Conservation (phyloP, 2,329 filamentous ascomycete genomes). For the Penicillium rolfsii region DNA sequence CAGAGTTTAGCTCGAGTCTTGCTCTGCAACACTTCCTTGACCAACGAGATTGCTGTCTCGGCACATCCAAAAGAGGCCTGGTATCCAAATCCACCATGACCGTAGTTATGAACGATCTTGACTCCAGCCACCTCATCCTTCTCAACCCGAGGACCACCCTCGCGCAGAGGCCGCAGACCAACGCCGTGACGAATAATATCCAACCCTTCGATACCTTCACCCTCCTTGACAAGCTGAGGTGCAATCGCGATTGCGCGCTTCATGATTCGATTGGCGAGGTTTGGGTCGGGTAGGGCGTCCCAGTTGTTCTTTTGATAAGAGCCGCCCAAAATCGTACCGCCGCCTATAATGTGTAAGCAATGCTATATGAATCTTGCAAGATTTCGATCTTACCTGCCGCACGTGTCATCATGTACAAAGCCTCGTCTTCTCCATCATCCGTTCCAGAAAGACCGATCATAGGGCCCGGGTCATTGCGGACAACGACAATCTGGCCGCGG, state of each 20-base stretch:
- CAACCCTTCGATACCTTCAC: constrained; percentile 68
- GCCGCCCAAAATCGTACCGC: constrained; percentile 84
- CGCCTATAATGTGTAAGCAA: constrained; percentile 49
- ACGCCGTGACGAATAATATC: constrained; percentile 80
- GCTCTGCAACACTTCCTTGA: constrained; percentile 55
- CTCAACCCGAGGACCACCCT: constrained; percentile 75
- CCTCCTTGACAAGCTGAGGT: constrained; percentile 56
- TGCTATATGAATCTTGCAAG: neutral
- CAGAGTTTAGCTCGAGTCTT: constrained; percentile 40
- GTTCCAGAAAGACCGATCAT: constrained; percentile 74
- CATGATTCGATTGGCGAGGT: constrained; percentile 83
- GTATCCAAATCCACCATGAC: constrained; percentile 63
- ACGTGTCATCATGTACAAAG: constrained; percentile 80
- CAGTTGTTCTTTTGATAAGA: constrained; percentile 79
- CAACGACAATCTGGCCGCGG: constrained; percentile 81
- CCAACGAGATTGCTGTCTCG: constrained; percentile 66
- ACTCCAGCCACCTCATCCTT: constrained; percentile 67
- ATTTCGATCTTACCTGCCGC: constrained; percentile 50
- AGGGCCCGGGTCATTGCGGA: constrained; percentile 73
- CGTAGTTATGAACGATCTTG: constrained; percentile 54
- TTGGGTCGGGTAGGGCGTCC: constrained; percentile 77
- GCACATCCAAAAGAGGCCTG: constrained; percentile 71
- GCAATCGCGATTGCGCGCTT: constrained; percentile 56
- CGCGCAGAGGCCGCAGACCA: constrained; percentile 74
- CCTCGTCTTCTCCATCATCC: constrained; percentile 72